A percentile compares a stretch with the other conserved stretches of the same genome.
These are phyloP conservation scores for Umbilicaria muhlenbergii DNA, from an alignment of 495 filamentous ascomycete genomes.

Conservation along the genomic window DNA sequence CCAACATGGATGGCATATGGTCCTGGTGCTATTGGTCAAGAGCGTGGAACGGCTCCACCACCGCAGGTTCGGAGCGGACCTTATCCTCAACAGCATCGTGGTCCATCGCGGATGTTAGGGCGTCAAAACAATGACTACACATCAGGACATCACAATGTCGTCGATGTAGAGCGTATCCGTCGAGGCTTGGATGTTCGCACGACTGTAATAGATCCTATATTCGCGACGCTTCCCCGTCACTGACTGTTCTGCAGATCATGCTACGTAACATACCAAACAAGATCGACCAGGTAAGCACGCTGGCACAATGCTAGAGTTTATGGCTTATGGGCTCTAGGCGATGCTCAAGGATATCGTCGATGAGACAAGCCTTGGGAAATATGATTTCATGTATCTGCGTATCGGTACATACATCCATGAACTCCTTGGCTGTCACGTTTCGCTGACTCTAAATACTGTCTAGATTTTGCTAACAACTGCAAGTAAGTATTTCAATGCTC, in stretches of 20 bases:
- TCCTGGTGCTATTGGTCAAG: slow-evolving; percentile 18
- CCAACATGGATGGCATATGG: slow-evolving; percentile 8
- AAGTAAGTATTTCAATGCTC: slow-evolving; percentile 40
- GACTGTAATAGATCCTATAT: slow-evolving; percentile 37
- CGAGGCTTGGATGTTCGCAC: slow-evolving; percentile 56
- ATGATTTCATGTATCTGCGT: slow-evolving; percentile 90
- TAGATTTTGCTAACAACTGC: slow-evolving; percentile 76
- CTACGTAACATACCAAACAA: slow-evolving; percentile 90
- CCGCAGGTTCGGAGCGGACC: slow-evolving; percentile 1
- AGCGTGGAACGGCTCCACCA: slow-evolving; percentile 10
- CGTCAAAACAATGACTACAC: slow-evolving; percentile 11
- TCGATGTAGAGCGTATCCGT: slow-evolving; percentile 49
- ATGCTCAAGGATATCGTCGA: slow-evolving; percentile 70
- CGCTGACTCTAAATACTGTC: slow-evolving; percentile 1
- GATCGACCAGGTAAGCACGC: slow-evolving; percentile 46
- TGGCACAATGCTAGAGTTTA: neutral
- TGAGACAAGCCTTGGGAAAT: slow-evolving; percentile 59
- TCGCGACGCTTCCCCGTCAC: slow-evolving; percentile 6
- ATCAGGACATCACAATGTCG: slow-evolving; percentile 41
- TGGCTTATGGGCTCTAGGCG: slow-evolving; percentile 17
- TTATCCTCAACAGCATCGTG: slow-evolving; percentile 2
- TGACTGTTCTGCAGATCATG: slow-evolving; percentile 55
- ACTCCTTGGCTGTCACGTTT: neutral
- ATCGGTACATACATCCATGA: slow-evolving; percentile 38
- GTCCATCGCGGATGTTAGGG: slow-evolving; percentile 2